A percentile compares a stretch with the other conserved stretches of the same genome.
Evolutionary conservation across 805 yeast species (phyloP).

Genomic region (Ogataea thermomethanolica): DNA sequence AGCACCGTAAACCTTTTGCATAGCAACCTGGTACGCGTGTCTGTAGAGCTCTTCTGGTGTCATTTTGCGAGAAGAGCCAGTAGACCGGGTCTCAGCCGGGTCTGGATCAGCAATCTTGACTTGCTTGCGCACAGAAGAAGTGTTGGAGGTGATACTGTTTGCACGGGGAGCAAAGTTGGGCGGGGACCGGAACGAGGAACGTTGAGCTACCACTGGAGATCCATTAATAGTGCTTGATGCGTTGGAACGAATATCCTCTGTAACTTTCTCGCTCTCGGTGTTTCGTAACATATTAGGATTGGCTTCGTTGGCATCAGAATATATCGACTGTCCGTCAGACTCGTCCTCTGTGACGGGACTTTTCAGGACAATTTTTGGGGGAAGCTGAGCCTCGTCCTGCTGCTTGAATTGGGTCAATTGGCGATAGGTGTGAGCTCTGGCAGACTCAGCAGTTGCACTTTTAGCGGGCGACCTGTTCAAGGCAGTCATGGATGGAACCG

Average conservation of each 20-base stretch:
- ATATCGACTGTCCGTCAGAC: slow-evolving; percentile 21
- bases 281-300: neutral
- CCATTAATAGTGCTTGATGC: slow-evolving; percentile 11
- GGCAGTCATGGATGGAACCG: no score
- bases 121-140: slow-evolving; percentile 21
- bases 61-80: slow-evolving; percentile 11
- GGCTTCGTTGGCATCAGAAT: slow-evolving; percentile 28
- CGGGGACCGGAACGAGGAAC: slow-evolving; percentile 12
- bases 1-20: slow-evolving; percentile 52
- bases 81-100: slow-evolving; percentile 5
- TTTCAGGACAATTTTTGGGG: slow-evolving; percentile 24
- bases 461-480: neutral
- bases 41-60: slow-evolving; percentile 53
- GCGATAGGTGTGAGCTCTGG: slow-evolving; percentile 16
- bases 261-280: slow-evolving; percentile 22
- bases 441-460: slow-evolving; percentile 1
- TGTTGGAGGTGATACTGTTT: slow-evolving; percentile 20
- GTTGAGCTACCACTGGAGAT: slow-evolving; percentile 19
- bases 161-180: slow-evolving; percentile 11
- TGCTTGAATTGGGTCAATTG: slow-evolving; percentile 15
- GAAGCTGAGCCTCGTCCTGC: neutral
- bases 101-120: slow-evolving; percentile 21
- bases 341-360: slow-evolving; percentile 12
- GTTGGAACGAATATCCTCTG: slow-evolving; percentile 23
- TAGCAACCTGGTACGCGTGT: slow-evolving; percentile 53